phyloP scores from a whole-genome alignment of 2,329 filamentous ascomycete genomes.

The Pseudogymnoascus sp. region DNA sequence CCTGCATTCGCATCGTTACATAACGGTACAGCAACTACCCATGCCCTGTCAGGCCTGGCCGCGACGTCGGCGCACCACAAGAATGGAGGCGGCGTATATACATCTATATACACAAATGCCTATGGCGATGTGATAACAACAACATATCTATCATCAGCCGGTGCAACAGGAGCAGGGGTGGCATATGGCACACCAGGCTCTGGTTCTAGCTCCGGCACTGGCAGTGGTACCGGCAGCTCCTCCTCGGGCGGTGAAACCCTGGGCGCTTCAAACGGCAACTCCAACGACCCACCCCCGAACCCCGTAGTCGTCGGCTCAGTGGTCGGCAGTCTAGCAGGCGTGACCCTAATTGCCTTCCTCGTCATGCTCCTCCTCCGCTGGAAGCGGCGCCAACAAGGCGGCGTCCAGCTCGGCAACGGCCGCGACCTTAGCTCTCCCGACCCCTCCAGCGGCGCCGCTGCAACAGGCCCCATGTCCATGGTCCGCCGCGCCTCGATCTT shows the following conservation, averaged over 20 bases:
- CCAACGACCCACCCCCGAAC: slow-evolving; percentile 17
- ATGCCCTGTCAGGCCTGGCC: background rate
- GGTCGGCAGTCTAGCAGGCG: slow-evolving; percentile 39
- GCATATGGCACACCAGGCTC: slow-evolving; percentile 4
- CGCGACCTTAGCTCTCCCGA: slow-evolving; percentile 27
- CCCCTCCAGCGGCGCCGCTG: slow-evolving; percentile 19
- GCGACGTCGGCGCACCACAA: background rate
- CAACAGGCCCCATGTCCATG: background rate
- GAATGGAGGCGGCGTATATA: background rate
- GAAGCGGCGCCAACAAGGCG: slow-evolving; percentile 40
- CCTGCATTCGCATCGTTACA: background rate
- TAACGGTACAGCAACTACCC: background rate
- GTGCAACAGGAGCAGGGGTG: slow-evolving; percentile 9
- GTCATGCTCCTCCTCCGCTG: slow-evolving; percentile 45
- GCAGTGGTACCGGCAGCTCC: slow-evolving; percentile 11
- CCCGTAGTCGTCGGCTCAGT: slow-evolving; percentile 25
- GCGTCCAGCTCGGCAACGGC: slow-evolving; percentile 36
- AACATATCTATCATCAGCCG: slow-evolving; percentile 8
- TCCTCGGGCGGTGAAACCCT: slow-evolving; percentile 5
- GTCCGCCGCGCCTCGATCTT: slow-evolving; percentile 31
- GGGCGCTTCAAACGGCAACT: slow-evolving; percentile 14
- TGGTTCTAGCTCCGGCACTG: slow-evolving; percentile 9
- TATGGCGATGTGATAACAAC: background rate
- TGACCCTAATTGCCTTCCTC: slow-evolving; percentile 47
- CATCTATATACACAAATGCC: slow-evolving; percentile 4